These are phyloP conservation scores for Claviceps lovelessii DNA, from an alignment of 2,329 filamentous ascomycete species.

Conservation along the genomic window DNA sequence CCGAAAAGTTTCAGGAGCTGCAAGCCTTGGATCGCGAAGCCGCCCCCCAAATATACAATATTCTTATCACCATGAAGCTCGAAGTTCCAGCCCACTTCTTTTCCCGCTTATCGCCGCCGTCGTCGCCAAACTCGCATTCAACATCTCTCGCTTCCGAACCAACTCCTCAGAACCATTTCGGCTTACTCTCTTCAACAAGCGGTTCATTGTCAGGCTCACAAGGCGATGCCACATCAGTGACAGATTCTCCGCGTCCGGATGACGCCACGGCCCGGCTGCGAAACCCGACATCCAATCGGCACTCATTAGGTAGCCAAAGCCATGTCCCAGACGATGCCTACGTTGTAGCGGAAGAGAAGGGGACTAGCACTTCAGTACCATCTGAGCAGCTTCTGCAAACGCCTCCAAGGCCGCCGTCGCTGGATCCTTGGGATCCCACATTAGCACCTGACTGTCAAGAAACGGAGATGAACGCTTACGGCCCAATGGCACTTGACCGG, in stretches of 20 bases:
- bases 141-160: constrained; percentile 5
- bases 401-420: constrained; percentile 23
- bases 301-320: background rate
- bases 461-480: constrained; percentile 9
- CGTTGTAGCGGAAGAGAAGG: background rate
- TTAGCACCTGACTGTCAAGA: constrained; percentile 10
- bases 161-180: background rate
- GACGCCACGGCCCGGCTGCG: constrained; percentile 17
- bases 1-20: constrained; percentile 33
- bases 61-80: constrained; percentile 40
- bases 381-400: constrained; percentile 11
- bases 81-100: constrained; percentile 17
- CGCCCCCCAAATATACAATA: constrained; percentile 34
- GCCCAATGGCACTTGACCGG: constrained; percentile 8
- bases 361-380: background rate
- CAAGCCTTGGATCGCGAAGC: constrained; percentile 33
- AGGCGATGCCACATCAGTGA: constrained; percentile 1
- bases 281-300: constrained; percentile 10
- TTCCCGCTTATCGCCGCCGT: constrained; percentile 15
- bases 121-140: constrained; percentile 8
- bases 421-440: constrained; percentile 29
- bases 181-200: background rate
- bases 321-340: background rate
- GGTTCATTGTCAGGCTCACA: constrained; percentile 4
- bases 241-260: constrained; percentile 9